A percentile compares a stretch with the other conserved stretches of the same genome.
phyloP scores from a whole-genome alignment of 2,329 filamentous ascomycete genomes.

The Herpotrichia juniperi region DNA sequence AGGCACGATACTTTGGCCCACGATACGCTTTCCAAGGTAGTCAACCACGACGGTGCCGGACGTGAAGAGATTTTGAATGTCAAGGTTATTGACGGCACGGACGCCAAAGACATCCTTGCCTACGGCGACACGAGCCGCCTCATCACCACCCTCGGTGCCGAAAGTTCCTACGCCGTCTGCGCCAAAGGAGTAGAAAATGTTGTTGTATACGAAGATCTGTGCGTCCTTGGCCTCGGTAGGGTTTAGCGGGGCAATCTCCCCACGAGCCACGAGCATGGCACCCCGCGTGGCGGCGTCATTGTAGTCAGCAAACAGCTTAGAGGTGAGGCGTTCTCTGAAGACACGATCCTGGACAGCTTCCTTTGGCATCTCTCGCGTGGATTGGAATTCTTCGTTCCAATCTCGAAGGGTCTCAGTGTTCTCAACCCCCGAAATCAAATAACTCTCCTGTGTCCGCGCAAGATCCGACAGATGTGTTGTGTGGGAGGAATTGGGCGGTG shows the following conservation, averaged over 20 bases:
- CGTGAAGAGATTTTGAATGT: constrained; percentile 92
- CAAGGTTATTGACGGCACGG: constrained; percentile 93
- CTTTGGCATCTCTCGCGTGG: constrained; percentile 90
- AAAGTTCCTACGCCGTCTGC: constrained; percentile 98
- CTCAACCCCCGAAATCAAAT: constrained; percentile 86
- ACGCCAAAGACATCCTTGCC: constrained; percentile 97
- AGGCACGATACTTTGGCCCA: constrained; percentile 96
- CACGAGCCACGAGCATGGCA: constrained; percentile 87
- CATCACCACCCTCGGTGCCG: constrained; percentile 92
- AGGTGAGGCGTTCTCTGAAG: constrained; percentile 90
- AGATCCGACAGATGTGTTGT: constrained; percentile 80
- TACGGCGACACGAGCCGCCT: constrained; percentile 92
- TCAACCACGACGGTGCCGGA: constrained; percentile 96
- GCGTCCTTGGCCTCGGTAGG: constrained; percentile 91
- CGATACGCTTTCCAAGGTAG: constrained; percentile 95
- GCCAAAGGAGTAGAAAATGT: constrained; percentile 98
- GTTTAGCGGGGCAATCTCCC: constrained; percentile 91
- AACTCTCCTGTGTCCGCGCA: constrained; percentile 90
- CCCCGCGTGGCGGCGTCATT: constrained; percentile 93
- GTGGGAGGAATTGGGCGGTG: constrained; percentile 67
- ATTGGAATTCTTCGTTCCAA: constrained; percentile 99
- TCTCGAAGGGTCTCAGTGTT: constrained; percentile 93
- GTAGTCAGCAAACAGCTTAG: constrained; percentile 97
- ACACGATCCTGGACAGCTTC: constrained; percentile 94
- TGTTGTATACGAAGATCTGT: constrained; percentile 99